These are phyloP conservation scores for Aspergillus versicolor DNA, from an alignment of 2,329 filamentous ascomycete species.

Conservation along the genomic window DNA sequence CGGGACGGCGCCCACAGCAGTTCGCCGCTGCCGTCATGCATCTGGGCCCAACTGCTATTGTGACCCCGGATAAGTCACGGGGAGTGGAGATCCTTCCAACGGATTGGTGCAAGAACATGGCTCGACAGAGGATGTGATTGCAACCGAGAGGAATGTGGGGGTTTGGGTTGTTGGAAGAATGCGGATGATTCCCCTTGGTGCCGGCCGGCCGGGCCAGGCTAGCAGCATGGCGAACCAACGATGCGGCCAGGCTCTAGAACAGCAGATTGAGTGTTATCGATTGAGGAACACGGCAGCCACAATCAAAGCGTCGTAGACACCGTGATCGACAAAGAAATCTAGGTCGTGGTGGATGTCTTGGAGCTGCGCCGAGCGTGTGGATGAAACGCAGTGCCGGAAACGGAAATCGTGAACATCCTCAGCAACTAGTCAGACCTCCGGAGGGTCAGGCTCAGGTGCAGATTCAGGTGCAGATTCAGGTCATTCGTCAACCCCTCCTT, in stretches of 20 bases:
- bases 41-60: neutral
- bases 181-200: constrained; percentile 1
- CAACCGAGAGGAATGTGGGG: constrained; percentile 20
- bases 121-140: neutral
- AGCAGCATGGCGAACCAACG: neutral
- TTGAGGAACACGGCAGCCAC: neutral
- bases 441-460: neutral
- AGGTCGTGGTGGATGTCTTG: neutral
- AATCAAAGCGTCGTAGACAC: neutral
- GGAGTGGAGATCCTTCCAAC: neutral
- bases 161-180: constrained; percentile 11
- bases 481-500: neutral
- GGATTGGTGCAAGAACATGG: neutral
- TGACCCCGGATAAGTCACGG: constrained; percentile 1
- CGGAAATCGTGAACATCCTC: constrained; percentile 6
- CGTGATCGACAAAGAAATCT: neutral
- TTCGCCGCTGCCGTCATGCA: constrained; percentile 21
- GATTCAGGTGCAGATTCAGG: too few relatives aligned
- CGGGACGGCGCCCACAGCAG: neutral
- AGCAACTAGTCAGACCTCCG: neutral
- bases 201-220: neutral
- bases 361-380: neutral
- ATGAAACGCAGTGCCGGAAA: constrained; percentile 22
- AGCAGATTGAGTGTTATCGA: neutral
- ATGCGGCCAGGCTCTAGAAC: neutral